A percentile compares a stretch with the other conserved stretches of the same genome.
These are phyloP conservation scores for Funneliformis caledonium DNA, from an alignment of 371 early-diverging fungal genomes.

Conservation along the genomic window DNA sequence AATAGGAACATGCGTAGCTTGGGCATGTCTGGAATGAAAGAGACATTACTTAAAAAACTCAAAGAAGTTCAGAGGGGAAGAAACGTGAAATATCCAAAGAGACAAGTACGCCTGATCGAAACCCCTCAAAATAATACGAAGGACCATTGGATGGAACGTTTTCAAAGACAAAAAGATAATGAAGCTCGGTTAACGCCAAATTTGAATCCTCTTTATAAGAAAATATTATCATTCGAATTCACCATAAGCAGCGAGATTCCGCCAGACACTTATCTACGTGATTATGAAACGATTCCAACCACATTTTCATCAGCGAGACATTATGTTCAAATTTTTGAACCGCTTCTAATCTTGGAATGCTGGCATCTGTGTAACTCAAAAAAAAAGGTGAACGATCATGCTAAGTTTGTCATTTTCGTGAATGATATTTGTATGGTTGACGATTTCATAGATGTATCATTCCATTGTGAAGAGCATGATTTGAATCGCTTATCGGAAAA, in stretches of 20 bases:
- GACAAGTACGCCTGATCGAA: constrained; percentile 44
- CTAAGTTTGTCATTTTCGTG: constrained; percentile 44
- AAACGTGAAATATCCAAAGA: constrained; percentile 32
- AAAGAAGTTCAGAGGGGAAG: not conserved
- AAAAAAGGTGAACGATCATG: constrained; percentile 57
- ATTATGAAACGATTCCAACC: constrained; percentile 56
- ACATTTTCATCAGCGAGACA: constrained; percentile 62
- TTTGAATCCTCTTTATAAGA: constrained; percentile 54
- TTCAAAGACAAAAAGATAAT: constrained; percentile 40
- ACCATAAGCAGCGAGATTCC: constrained; percentile 53
- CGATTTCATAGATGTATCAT: constrained; percentile 12
- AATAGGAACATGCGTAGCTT: not conserved
- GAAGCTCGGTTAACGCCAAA: constrained; percentile 55
- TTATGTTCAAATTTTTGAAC: constrained; percentile 78
- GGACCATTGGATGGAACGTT: constrained; percentile 36
- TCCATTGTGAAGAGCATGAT: not conserved
- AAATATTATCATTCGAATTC: constrained; percentile 59
- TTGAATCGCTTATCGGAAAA: not conserved
- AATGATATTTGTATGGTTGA: not conserved
- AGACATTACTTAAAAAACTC: not conserved
- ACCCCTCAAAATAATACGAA: constrained; percentile 4
- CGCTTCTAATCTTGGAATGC: constrained; percentile 81
- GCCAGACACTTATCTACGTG: constrained; percentile 45
- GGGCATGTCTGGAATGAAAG: not conserved
- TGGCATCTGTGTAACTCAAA: constrained; percentile 78